Conservation (phyloP, 768 basidiomycete species). For the Coprinopsis sp. region DNA sequence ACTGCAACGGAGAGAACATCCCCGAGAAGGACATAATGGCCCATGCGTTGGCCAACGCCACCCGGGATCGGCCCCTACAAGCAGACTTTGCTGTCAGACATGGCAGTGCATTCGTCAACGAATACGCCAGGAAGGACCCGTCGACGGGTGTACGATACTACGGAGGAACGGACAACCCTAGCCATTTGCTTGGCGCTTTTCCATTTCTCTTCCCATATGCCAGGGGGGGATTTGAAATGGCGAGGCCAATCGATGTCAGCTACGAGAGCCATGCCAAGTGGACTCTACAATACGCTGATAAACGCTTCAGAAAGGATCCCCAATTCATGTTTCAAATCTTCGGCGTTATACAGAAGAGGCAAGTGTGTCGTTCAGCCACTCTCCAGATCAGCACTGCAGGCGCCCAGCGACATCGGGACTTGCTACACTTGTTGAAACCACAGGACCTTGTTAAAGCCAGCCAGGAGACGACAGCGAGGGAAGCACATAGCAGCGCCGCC, state of each 20-base stretch:
- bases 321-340: conserved; percentile 27
- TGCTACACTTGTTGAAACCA: conserved; percentile 21
- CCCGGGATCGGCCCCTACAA: not conserved
- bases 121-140: conserved; percentile 18
- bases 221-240: conserved; percentile 27
- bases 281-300: conserved; percentile 25
- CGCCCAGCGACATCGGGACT: conserved; percentile 18
- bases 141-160: conserved; percentile 14
- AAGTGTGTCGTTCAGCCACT: conserved; percentile 15
- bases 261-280: conserved; percentile 27
- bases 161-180: conserved; percentile 20
- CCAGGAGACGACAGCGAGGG: conserved; percentile 25
- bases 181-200: conserved; percentile 27
- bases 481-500: conserved; percentile 20
- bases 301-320: conserved; percentile 22
- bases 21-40: conserved; percentile 17
- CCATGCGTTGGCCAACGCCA: conserved; percentile 16
- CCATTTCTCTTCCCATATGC: conserved; percentile 34
- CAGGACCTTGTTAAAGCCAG: conserved; percentile 27
- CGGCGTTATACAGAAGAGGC: conserved; percentile 25
- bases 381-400: conserved; percentile 28
- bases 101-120: conserved; percentile 23
- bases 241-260: conserved; percentile 11
- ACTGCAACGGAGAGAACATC: conserved; percentile 15
- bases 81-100: conserved; percentile 9